Evolutionary conservation across 2,329 filamentous ascomycete species (phyloP).

Genomic region (Fusarium scirpi): DNA sequence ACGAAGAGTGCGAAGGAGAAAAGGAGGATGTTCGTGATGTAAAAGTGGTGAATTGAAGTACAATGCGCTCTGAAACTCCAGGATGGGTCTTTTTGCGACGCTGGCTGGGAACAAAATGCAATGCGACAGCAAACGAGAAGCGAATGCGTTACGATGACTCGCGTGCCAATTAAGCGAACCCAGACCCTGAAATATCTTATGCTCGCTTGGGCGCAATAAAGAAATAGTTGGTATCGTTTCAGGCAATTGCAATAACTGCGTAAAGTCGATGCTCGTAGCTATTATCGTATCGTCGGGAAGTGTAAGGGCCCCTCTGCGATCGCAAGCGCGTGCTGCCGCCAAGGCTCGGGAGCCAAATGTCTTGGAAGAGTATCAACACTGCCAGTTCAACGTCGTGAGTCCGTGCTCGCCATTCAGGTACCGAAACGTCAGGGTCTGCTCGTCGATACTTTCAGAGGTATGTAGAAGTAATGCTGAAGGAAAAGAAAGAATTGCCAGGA

Average conservation of each 20-base stretch:
- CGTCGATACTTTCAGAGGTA: too few relatives aligned
- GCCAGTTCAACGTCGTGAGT: conserved; percentile 16
- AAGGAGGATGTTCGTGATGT: conserved; percentile 14
- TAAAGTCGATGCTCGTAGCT: background rate
- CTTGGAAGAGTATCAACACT: conserved; percentile 14
- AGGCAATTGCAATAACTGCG: background rate
- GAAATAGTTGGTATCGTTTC: background rate
- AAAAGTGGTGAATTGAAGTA: conserved; percentile 1
- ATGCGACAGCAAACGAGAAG: conserved; percentile 31
- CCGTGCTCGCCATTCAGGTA: conserved; percentile 21
- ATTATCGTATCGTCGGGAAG: conserved; percentile 2
- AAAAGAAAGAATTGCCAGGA: background rate
- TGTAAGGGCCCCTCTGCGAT: conserved; percentile 33
- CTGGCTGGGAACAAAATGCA: conserved; percentile 30
- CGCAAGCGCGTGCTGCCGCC: conserved; percentile 42
- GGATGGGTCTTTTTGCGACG: conserved; percentile 32
- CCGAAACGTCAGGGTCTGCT: background rate
- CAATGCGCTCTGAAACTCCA: conserved; percentile 25
- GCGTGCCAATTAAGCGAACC: background rate
- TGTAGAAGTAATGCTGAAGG: background rate
- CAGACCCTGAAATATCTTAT: background rate
- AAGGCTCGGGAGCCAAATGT: conserved; percentile 44
- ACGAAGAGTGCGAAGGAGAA: background rate
- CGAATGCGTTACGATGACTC: conserved; percentile 8
- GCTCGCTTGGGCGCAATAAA: too few relatives aligned